A percentile compares a stretch with the other conserved stretches of the same genome.
Evolutionary conservation across 768 basidiomycete genomes (phyloP).

Genomic region (Pisolithus microcarpus): DNA sequence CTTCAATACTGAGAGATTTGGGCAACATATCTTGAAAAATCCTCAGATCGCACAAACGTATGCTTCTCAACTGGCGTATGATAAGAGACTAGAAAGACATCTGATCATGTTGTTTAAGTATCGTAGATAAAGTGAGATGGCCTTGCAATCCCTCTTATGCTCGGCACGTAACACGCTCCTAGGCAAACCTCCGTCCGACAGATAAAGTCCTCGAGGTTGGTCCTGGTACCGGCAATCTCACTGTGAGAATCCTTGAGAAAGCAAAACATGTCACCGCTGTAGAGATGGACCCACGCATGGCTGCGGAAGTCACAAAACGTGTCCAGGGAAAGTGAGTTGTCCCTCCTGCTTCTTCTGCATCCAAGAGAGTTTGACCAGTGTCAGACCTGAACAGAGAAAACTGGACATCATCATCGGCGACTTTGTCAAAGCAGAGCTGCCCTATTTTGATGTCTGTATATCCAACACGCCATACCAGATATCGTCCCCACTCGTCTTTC

Average conservation of each 20-base stretch:
- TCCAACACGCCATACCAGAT: constrained; percentile 99
- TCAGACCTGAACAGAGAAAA: constrained; percentile 90
- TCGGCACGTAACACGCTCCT: background rate
- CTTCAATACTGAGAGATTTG: constrained; percentile 92
- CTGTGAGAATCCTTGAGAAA: constrained; percentile 87
- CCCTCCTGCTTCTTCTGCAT: background rate
- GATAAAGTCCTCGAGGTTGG: constrained; percentile 97
- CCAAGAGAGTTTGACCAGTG: background rate
- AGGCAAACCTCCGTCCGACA: constrained; percentile 90
- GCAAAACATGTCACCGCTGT: constrained; percentile 90
- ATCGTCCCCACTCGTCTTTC: constrained; percentile 95
- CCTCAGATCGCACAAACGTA: constrained; percentile 86
- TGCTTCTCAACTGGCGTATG: constrained; percentile 21
- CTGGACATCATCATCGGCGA: constrained; percentile 95
- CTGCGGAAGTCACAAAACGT: constrained; percentile 92
- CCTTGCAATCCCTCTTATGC: background rate
- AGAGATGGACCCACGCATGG: constrained; percentile 99
- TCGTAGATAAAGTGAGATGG: constrained; percentile 51
- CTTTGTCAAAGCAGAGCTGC: constrained; percentile 96
- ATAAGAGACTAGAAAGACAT: background rate
- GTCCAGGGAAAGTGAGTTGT: constrained; percentile 92
- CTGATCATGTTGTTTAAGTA: constrained; percentile 27
- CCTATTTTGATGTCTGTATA: constrained; percentile 99
- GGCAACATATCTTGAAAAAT: constrained; percentile 97
- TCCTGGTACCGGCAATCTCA: constrained; percentile 95